A percentile compares a stretch with the other conserved stretches of the same genome.
These are phyloP conservation scores for Didymella segeticola DNA, from an alignment of 2,329 filamentous ascomycete genomes.

Conservation along the genomic window DNA sequence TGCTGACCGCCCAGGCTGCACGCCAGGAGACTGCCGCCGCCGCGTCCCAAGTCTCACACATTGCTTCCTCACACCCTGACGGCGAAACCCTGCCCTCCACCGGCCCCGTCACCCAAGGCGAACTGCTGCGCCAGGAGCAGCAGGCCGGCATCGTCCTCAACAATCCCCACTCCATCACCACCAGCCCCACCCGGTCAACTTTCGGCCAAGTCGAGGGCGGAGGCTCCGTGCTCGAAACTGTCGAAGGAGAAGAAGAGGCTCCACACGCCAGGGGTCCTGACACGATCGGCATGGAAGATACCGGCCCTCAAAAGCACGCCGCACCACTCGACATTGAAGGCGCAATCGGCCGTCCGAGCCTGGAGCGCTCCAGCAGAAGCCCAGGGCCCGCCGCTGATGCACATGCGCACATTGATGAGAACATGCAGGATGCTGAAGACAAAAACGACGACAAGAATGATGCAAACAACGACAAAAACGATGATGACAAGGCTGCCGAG, in stretches of 20 bases:
- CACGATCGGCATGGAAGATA: conserved; percentile 84
- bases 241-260: conserved; percentile 60
- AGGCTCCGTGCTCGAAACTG: conserved; percentile 43
- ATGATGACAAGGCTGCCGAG: conserved; percentile 20
- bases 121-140: conserved; percentile 85
- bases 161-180: conserved; percentile 43
- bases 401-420: conserved; percentile 29
- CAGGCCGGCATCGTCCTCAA: conserved; percentile 77
- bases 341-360: conserved; percentile 44
- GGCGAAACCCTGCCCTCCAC: conserved; percentile 47
- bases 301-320: conserved; percentile 76
- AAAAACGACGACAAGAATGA: conserved; percentile 34
- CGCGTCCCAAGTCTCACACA: conserved; percentile 29
- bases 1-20: conserved; percentile 24
- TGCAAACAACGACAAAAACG: conserved; percentile 22
- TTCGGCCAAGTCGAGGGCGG: conserved; percentile 35
- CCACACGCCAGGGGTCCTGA: conserved; percentile 86
- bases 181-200: conserved; percentile 34
- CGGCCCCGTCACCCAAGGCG: conserved; percentile 71
- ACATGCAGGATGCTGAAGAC: conserved; percentile 23
- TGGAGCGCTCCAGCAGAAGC: conserved; percentile 38
- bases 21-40: conserved; percentile 20
- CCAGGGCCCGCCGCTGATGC: conserved; percentile 21
- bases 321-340: conserved; percentile 47
- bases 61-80: conserved; percentile 43